phyloP scores from a whole-genome alignment of 129 eudicot species.

The Silybum marianum region DNA sequence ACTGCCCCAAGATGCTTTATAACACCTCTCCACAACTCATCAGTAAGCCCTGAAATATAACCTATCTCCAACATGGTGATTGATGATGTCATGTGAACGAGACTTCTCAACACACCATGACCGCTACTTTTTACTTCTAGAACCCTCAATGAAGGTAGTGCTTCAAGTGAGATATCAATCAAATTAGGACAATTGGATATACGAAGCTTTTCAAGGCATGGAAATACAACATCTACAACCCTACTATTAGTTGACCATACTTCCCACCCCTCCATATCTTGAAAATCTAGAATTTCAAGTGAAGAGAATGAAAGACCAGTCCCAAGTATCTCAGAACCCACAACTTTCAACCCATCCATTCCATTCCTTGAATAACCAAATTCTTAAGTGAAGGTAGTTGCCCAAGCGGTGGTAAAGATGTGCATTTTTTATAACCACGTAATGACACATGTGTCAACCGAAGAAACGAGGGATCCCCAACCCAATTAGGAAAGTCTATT shows the following conservation, averaged over 20 bases:
- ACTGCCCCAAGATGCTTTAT: no score
- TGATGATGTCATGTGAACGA: no score
- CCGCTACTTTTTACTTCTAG: no score
- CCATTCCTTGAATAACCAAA: constrained; percentile 24
- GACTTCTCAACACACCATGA: no score
- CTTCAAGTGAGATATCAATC: neutral
- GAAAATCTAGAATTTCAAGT: constrained; percentile 36
- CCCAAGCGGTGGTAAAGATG: constrained; percentile 41
- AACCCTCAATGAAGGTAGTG: neutral
- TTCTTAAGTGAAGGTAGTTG: constrained; percentile 37
- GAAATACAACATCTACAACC: neutral
- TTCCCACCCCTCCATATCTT: constrained; percentile 33
- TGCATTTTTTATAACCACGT: neutral
- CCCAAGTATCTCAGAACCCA: constrained; percentile 17
- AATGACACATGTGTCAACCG: neutral
- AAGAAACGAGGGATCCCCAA: constrained; percentile 40
- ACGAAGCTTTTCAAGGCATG: neutral
- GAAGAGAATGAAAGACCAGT: constrained; percentile 20
- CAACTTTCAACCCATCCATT: constrained; percentile 27
- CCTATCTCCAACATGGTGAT: no score
- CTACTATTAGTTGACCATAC: constrained; percentile 16
- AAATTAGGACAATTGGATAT: neutral
- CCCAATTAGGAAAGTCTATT: constrained; percentile 5
- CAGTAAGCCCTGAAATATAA: no score
- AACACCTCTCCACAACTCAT: no score